Base-by-base conservation (phyloP, 2,329 filamentous ascomycete species). In the Fusarium sp. region DNA sequence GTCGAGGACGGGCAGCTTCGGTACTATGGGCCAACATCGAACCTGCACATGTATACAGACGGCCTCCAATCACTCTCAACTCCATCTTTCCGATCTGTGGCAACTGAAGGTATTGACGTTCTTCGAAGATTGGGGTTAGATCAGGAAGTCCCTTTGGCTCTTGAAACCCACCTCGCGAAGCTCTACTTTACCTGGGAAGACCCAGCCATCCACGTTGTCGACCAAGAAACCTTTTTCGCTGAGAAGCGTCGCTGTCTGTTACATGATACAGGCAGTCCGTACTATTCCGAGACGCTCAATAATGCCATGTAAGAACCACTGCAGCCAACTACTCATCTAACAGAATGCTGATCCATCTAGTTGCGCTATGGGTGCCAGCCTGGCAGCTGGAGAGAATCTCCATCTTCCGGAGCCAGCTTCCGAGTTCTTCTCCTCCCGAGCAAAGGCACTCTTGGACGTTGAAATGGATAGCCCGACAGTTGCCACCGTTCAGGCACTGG, bases 101-200 rank as follows among this genome's bases (percentile, higher is more conserved):
- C 57, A 1, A 56, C 50, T 11, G 69, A 71, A 34, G 62, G 69
- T 5, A 25, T n/a, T 3, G 30, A 16, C 1, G 61, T 56, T 11
- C 35, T 68, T 3, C 34, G 45, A 16, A 23, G 39, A 3, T 45
- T 78, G 4, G 74, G 75, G 1, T 41, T 74, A 5, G 71, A 68
- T 25, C 62, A 72, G 11, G 50, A 52, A 20, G 60, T 79, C 1
- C 57, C 76, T 0, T 16, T 37, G 0, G 66, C 64, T 2, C 59
- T 77, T 5, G 73, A 78, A 20, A 56, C 52, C 5, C 76, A 78
- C 35, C 66, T 79, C 0, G 65, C 72, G 4, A 66, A 59, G 3
- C 71, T 79, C 2, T 79, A 79, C 27, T 79, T 79, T 35, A 39
- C 76, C 0, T 79, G 78, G 78, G 71, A 79, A 32, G 72, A 79